Evolutionary conservation across 768 basidiomycete genomes (phyloP), one percentile per base, ranked within the genome.

Genomic region (Pisolithus sp.): DNA sequence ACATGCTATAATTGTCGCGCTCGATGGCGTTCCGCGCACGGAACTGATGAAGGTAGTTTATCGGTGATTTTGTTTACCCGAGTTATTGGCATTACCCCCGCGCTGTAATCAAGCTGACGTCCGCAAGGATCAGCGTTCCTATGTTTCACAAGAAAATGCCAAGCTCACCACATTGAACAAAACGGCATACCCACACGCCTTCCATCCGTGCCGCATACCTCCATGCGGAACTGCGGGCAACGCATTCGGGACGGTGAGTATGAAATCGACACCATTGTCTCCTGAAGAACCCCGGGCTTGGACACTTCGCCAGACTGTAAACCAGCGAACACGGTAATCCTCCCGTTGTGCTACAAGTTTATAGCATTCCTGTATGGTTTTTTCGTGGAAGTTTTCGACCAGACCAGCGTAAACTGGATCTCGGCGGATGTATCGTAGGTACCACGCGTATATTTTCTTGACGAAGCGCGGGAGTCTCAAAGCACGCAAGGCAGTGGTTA

Each of bases 181-280:
- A 59, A 81, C 79, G 0, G 83, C 81, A 60, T 84, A 85, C 7
- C 77, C 78, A 7, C 79, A 79, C 41, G 80, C 79, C 66, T 78
- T 74, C 58, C 81, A 71, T 15, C 77, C 76, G n/a, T 76, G 75
- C 53, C 76, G 75, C 57, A 75, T 77, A 3, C 73, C 74, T 2
- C 75, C 73, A 48, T 81, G 74, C 41, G 76, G 74, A 20, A 83
- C 66, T 0, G 84, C 85, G 2, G 85, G 81, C 40, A 80, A 67
- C n/a, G 81, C 73, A 57, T 80, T 77, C 12, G 80, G 81, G 6
- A 81, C 82, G 2, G 77, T 84, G 49, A 83, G 64, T 20, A 85
- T 68, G 62, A 81, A 85, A 63, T 87, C 84, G 4, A 86, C 66
- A 5, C 76, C 67, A 66, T 78, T 51, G 69, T 70, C 57, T 68